Conservation (phyloP, 2,329 filamentous ascomycete genomes). For the Epichloe hybrida region DNA sequence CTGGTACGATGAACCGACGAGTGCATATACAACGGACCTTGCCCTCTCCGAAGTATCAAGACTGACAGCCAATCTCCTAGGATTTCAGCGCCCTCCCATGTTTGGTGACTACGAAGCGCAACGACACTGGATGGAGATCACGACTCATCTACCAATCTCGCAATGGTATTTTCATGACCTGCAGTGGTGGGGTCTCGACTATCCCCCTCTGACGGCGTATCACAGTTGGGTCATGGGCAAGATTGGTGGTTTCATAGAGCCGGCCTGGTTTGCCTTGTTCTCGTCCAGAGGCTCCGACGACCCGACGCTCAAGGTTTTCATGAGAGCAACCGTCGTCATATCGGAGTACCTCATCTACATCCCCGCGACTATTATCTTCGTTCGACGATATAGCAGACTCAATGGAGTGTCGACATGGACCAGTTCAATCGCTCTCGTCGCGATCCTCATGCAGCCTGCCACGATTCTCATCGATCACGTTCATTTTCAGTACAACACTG, state of each 20-base stretch:
- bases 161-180: conserved; percentile 98
- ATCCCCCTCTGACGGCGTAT: conserved; percentile 96
- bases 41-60: not conserved
- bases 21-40: not conserved
- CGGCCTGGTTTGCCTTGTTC: conserved; percentile 77
- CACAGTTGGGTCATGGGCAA: conserved; percentile 93
- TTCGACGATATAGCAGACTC: conserved; percentile 64
- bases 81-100: conserved; percentile 72
- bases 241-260: conserved; percentile 66
- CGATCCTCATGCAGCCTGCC: conserved; percentile 82
- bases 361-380: conserved; percentile 73
- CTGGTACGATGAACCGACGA: conserved; percentile 39
- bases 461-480: conserved; percentile 89
- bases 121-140: conserved; percentile 97
- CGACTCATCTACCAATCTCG: conserved; percentile 72
- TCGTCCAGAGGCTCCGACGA: conserved; percentile 73
- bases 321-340: conserved; percentile 81
- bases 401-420: conserved; percentile 72
- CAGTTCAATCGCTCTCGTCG: conserved; percentile 70
- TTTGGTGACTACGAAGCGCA: conserved; percentile 97
- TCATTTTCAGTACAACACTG: conserved; percentile 96
- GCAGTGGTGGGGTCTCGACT: conserved; percentile 95
- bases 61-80: conserved; percentile 26
- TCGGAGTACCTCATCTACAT: conserved; percentile 88
- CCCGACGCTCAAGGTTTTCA: conserved; percentile 74